These are phyloP conservation scores for Lyophyllum atratum DNA, from an alignment of 768 basidiomycete species.

Conservation along the genomic window DNA sequence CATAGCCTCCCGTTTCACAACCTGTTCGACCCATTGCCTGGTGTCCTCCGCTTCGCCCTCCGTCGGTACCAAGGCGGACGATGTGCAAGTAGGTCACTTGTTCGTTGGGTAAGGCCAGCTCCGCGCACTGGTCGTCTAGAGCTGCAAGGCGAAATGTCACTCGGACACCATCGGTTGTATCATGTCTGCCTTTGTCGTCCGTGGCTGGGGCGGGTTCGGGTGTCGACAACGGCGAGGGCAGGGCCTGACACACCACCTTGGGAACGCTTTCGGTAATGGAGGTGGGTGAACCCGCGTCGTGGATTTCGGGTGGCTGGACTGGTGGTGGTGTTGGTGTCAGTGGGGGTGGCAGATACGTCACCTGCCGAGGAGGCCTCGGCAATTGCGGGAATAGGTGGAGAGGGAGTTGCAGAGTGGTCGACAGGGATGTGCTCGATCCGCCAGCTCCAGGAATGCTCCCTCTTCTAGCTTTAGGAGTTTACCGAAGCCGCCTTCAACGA, in stretches of 20 bases:
- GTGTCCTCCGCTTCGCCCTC: conserved; percentile 54
- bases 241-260: conserved; percentile 67
- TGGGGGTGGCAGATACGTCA: conserved; percentile 1
- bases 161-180: conserved; percentile 66
- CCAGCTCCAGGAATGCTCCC: conserved; percentile 76
- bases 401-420: conserved; percentile 21
- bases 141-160: conserved; percentile 82
- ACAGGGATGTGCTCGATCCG: conserved; percentile 55
- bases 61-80: conserved; percentile 68
- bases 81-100: conserved; percentile 90
- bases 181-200: conserved; percentile 39
- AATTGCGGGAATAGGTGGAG: conserved; percentile 7
- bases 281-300: conserved; percentile 64
- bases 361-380: conserved; percentile 14
- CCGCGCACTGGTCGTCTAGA: conserved; percentile 72
- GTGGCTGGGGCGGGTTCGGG: conserved; percentile 44
- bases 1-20: conserved; percentile 89
- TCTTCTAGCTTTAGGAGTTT: conserved; percentile 73
- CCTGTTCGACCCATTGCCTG: conserved; percentile 88
- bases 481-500: conserved; percentile 84
- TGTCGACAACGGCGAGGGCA: conserved; percentile 78
- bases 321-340: conserved; percentile 12
- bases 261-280: conserved; percentile 64
- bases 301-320: conserved; percentile 16
- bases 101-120: conserved; percentile 72